Base-by-base conservation (phyloP, 768 basidiomycete species). In the Leccinum rimulosum region DNA sequence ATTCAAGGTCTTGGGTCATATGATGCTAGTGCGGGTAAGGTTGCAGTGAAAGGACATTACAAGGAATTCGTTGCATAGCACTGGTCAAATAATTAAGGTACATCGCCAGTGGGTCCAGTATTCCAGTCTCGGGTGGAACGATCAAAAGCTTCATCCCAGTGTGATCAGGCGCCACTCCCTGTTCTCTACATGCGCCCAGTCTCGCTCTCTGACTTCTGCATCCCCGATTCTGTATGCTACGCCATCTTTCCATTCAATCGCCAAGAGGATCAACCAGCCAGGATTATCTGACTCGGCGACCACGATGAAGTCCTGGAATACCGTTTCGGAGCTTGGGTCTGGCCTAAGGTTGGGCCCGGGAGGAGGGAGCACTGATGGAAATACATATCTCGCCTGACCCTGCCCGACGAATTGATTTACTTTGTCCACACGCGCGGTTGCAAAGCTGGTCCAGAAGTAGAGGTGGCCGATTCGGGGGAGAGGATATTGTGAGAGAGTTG, bases 371-470 rank as follows among this genome's bases (percentile, higher is more conserved):
- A 27, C 27, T 27, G 22, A 22, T 22, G 27, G 27, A 2, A 52
- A 54, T 3, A 10, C 31, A 17, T 55, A 64, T 3, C 52, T 15
- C 15, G 27, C 22, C 1, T 19, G 33, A 22, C 33, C 56, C 6
- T 17, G 31, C 6, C 51, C 55, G 1, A 2, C 0, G 6, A 12
- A 22, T n/a, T 38, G 30, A 43, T 28, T 11, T 1, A 22, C 4
- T 40, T 59, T 59, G n/a, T 50, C 9, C 0, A 10, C 47, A 17
- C 12, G 54, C 31, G 55, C 3, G 14, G 49, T 64, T 5, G 55
- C 65, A 45, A 49, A 4, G 28, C 56, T 58, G 4, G 65, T 67
- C 65, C 65, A 66, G 17, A 67, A 66, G 27, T 25, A 28, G 8
- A 66, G 19, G 2, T 53, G 65, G 8, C 65, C 65, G 2, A 57